These are phyloP conservation scores for Austroboletus eburneus DNA, from an alignment of 768 basidiomycete genomes.

Conservation along the genomic window DNA sequence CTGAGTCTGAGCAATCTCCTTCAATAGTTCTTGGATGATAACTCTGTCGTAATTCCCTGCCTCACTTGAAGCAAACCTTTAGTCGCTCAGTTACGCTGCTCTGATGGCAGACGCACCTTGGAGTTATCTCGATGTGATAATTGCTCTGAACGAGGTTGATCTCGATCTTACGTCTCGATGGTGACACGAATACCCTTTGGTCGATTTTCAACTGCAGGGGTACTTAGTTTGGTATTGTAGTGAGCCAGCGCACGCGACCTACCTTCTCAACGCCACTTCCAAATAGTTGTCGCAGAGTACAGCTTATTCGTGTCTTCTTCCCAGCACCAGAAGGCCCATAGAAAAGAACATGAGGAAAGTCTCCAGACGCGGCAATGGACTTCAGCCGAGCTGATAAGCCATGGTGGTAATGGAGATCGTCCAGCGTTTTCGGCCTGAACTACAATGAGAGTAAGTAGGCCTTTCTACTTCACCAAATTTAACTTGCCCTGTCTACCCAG, in stretches of 20 bases:
- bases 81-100: background rate
- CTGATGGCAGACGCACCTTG: slow-evolving; percentile 55
- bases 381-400: slow-evolving; percentile 74
- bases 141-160: slow-evolving; percentile 97
- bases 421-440: slow-evolving; percentile 83
- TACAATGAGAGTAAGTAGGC: slow-evolving; percentile 28
- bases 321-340: slow-evolving; percentile 97
- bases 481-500: slow-evolving; percentile 53
- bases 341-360: slow-evolving; percentile 97
- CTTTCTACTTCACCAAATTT: background rate
- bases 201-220: slow-evolving; percentile 85
- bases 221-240: background rate
- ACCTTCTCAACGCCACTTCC: slow-evolving; percentile 93
- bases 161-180: slow-evolving; percentile 90
- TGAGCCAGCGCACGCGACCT: slow-evolving; percentile 12
- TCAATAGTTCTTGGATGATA: slow-evolving; percentile 94
- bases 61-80: slow-evolving; percentile 54
- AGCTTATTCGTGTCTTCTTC: slow-evolving; percentile 95
- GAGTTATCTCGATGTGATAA: slow-evolving; percentile 96
- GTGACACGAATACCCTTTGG: slow-evolving; percentile 92
- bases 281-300: slow-evolving; percentile 84
- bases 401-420: slow-evolving; percentile 84
- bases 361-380: slow-evolving; percentile 80
- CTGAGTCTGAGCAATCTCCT: slow-evolving; percentile 98
- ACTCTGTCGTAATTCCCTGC: slow-evolving; percentile 93